These are phyloP conservation scores for Strigomonas culicis DNA, from an alignment of 208 protist genomes.

Conservation along the genomic window DNA sequence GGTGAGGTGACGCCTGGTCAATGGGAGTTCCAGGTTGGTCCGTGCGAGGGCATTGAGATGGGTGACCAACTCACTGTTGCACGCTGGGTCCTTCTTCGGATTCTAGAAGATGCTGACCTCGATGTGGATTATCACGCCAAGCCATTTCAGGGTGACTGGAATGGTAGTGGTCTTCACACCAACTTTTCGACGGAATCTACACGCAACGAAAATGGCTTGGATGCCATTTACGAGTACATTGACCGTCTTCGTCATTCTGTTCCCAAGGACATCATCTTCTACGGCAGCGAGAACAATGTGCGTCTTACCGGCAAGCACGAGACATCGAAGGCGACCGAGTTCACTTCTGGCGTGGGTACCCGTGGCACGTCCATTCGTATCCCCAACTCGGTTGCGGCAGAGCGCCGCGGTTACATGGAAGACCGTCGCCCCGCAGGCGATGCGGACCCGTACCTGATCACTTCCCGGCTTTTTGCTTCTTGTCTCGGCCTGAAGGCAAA, in stretches of 20 bases:
- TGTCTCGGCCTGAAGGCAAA: conserved; percentile 53
- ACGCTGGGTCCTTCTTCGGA: conserved; percentile 89
- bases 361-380: conserved; percentile 95
- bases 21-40: conserved; percentile 98
- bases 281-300: conserved; percentile 83
- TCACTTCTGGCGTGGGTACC: conserved; percentile 81
- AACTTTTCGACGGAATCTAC: conserved; percentile 96
- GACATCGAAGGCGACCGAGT: conserved; percentile 69
- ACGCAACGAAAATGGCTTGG: conserved; percentile 65
- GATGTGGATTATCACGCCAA: conserved; percentile 90
- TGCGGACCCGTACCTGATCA: conserved; percentile 96
- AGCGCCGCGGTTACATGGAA: conserved; percentile 96
- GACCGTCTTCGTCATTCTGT: conserved; percentile 67
- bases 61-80: conserved; percentile 94
- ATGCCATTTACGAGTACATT: conserved; percentile 75
- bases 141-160: conserved; percentile 97
- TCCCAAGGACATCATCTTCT: conserved; percentile 81
- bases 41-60: conserved; percentile 84
- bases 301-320: conserved; percentile 87
- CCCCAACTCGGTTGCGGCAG: conserved; percentile 86
- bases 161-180: conserved; percentile 96
- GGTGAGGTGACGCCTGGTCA: conserved; percentile 96
- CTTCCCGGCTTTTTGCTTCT: conserved; percentile 86
- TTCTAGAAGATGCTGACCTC: conserved; percentile 66
- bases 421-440: conserved; percentile 96